Evolutionary conservation across 1,284 basidiomycete genomes (phyloP).

Genomic region (Blastosporella zonata): DNA sequence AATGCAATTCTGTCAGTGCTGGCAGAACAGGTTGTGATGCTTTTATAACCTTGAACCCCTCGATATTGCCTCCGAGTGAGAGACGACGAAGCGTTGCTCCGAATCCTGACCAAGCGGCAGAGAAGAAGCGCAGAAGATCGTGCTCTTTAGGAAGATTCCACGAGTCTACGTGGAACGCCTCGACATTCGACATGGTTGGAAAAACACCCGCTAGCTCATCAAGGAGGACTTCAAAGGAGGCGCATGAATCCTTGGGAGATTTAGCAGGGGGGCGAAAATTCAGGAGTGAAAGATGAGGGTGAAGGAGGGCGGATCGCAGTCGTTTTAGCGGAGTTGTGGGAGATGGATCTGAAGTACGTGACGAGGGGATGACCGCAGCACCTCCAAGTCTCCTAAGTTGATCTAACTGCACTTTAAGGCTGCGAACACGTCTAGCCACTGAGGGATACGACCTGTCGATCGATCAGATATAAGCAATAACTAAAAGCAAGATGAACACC

Average conservation of each 20-base stretch:
- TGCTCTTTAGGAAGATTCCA: conserved; percentile 31
- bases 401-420: conserved; percentile 21
- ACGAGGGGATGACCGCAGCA: neutral
- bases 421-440: conserved; percentile 22
- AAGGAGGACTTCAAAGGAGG: conserved; percentile 24
- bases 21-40: conserved; percentile 29
- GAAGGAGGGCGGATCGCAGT: conserved; percentile 5
- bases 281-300: neutral
- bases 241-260: neutral
- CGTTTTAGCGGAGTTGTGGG: neutral
- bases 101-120: conserved; percentile 34
- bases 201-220: conserved; percentile 28
- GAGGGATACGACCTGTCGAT: conserved; percentile 25
- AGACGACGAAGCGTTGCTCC: conserved; percentile 31
- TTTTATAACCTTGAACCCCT: conserved; percentile 31
- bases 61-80: conserved; percentile 36
- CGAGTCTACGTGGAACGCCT: conserved; percentile 32
- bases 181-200: conserved; percentile 31
- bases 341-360: neutral
- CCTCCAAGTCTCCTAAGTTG: conserved; percentile 12
- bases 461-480: neutral
- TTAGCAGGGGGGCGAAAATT: neutral
- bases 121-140: conserved; percentile 30
- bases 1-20: conserved; percentile 30
- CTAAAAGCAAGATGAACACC: neutral